Base-by-base conservation (phyloP, 179 eudicot genomes). In the Amaranthus tricolor region DNA sequence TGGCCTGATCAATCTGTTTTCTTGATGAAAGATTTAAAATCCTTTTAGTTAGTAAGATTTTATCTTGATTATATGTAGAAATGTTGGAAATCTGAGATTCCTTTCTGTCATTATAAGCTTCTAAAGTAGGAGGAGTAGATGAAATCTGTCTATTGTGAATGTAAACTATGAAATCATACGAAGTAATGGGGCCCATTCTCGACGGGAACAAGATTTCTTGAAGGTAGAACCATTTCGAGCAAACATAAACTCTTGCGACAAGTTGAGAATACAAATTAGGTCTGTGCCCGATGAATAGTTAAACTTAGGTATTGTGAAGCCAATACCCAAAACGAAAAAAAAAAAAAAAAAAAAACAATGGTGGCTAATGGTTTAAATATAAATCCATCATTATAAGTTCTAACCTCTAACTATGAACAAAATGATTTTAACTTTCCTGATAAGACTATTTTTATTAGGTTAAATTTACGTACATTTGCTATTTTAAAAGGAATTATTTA, bases 1-100 rank as follows among this genome's bases (percentile, higher is more conserved):
- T 74, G 6, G 83, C 86, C 43, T 65, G 12, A 55, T 74, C 79
- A 63, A 80, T 31, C 53, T 75, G 56, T 15, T 82, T 77, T 56
- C 68, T 62, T 14, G n/a, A 57, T 1, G 83, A 83, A 17, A 60
- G 66, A 68, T 74, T 71, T 11, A 75, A 53, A 9, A 79, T 73
- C 58, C 60, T 70, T 74, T 71, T 73, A 60, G 87, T 81, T 48
- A 74, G 45, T 11, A 43, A 5, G 16, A 65, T 14, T 55, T 24
- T 55, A 74, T 74, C 52, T 19, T 53, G 20, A 55, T 66, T 53
- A 16, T 6, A 31, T 7, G 53, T 15, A n/a, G 14, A n/a, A 12
- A 45, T 61, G 44, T n/a, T 68, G 51, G 54, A 44, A 44, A 10
- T 17, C 17, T 48, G 20, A 45, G 45, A 47, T 20, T 60, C 47